Percentiles rank a stretch among this genome's conserved stretches.
Evolutionary conservation across 2,329 filamentous ascomycete genomes (phyloP).

Genomic region (Botrytis medusae): DNA sequence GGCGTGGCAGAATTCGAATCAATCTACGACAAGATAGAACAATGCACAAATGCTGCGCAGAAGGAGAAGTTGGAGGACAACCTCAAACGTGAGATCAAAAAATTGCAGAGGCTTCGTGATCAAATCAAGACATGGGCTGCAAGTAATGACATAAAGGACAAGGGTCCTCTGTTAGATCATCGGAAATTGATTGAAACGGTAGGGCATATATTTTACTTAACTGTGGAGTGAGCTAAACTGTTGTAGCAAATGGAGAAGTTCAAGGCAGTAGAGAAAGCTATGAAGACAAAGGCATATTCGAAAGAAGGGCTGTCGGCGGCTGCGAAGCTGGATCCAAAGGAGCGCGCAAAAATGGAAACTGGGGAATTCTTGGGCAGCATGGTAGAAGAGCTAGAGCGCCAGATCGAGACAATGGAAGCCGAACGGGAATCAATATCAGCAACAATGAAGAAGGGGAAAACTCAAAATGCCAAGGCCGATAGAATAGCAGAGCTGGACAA

Average conservation of each 20-base stretch:
- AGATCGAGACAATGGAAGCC: slow-evolving; percentile 90
- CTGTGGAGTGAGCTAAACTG: slow-evolving; percentile 32
- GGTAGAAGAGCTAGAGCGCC: slow-evolving; percentile 90
- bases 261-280: slow-evolving; percentile 99
- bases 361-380: slow-evolving; percentile 81
- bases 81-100: slow-evolving; percentile 99
- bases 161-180: slow-evolving; percentile 89
- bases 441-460: slow-evolving; percentile 93
- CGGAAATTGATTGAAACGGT: slow-evolving; percentile 97
- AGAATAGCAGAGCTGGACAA: slow-evolving; percentile 83
- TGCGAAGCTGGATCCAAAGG: slow-evolving; percentile 93
- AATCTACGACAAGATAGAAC: slow-evolving; percentile 97
- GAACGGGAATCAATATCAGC: slow-evolving; percentile 84
- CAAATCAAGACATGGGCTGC: slow-evolving; percentile 99
- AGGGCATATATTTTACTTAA: slow-evolving; percentile 27
- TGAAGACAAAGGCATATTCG: slow-evolving; percentile 99
- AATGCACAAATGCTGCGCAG: slow-evolving; percentile 87
- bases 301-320: slow-evolving; percentile 94
- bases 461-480: slow-evolving; percentile 77
- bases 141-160: slow-evolving; percentile 99
- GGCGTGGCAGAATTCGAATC: slow-evolving; percentile 88
- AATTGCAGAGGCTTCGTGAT: slow-evolving; percentile 92
- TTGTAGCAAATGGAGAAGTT: slow-evolving; percentile 97
- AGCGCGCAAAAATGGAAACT: slow-evolving; percentile 88
- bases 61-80: slow-evolving; percentile 98